Evolutionary conservation across 306 rosid species (phyloP).

Genomic region (Coriaria nepalensis): DNA sequence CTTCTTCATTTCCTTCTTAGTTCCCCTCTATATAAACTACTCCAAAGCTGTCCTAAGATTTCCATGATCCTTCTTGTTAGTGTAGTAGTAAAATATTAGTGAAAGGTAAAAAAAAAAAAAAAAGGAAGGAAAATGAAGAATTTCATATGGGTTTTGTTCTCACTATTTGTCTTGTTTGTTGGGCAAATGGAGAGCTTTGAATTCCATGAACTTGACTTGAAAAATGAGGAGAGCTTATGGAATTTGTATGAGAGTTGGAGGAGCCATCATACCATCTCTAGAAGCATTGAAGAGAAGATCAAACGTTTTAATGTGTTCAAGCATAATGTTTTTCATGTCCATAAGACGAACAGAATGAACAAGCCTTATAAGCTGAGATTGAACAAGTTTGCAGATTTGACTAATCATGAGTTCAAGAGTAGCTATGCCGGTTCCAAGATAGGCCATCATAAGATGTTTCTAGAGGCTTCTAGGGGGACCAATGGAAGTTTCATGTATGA

Average conservation of each 20-base stretch:
- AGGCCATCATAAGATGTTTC: constrained; percentile 18
- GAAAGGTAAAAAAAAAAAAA: too few relatives aligned
- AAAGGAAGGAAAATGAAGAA: constrained; percentile 13
- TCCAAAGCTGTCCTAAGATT: too few relatives aligned
- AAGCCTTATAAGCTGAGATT: constrained; percentile 37
- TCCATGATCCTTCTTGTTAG: too few relatives aligned
- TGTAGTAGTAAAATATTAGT: too few relatives aligned
- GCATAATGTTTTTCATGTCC: constrained; percentile 27
- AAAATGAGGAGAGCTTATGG: constrained; percentile 25
- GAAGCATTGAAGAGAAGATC: constrained; percentile 20
- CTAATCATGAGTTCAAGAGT: constrained; percentile 25
- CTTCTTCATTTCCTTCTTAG: too few relatives aligned
- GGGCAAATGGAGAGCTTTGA: constrained; percentile 26
- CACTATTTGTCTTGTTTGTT: constrained; percentile 17
- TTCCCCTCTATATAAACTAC: too few relatives aligned
- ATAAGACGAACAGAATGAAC: constrained; percentile 31
- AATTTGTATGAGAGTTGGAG: constrained; percentile 38
- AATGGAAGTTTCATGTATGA: constrained; percentile 16
- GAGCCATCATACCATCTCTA: constrained; percentile 25
- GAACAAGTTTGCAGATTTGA: constrained; percentile 41
- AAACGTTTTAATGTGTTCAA: constrained; percentile 38
- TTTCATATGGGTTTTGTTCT: constrained; percentile 11
- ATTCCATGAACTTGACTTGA: constrained; percentile 30
- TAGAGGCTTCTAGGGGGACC: constrained; percentile 4
- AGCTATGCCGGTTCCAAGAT: constrained; percentile 26